Evolutionary conservation across 129 eudicot genomes (phyloP), one percentile per base, ranked within the genome.

Genomic region (Erigeron canadensis): DNA sequence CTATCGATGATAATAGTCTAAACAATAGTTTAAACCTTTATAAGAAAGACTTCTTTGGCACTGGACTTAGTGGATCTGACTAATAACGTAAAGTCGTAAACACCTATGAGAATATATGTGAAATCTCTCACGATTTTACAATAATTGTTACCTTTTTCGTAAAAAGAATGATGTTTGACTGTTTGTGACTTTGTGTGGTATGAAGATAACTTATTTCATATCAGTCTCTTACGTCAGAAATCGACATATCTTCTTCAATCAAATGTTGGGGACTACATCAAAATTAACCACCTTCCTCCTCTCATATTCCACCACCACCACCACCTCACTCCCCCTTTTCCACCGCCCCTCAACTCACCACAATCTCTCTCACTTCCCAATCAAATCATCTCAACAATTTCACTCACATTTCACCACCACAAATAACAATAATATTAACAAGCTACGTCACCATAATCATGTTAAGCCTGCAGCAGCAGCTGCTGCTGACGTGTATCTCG

Each of bases 211-310:
- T 46, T 9, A 46, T 9, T 13, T 13, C 51, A 46, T 46, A 46
- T 46, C 8, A 23, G 2, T 0, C 15, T 46, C 53, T 10, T 46
- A 11, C 10, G 15, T 15, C 10, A 28, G 34, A 28, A 28, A n/a
- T n/a, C n/a, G 1, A 0, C 13, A 11, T 21, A 38, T 9, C 4
- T 37, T 48, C 39, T 63, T 86, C 21, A 38, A 80, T 28, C 47
- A 81, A 76, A 58, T 42, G 67, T 79, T 86, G 80, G 78, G 67
- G 50, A 76, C 82, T 77, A 70, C 89, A 13, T 73, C 90, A 67
- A 82, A 23, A 76, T 81, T 61, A 56, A 46, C 82, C 89, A 38
- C 22, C 81, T 67, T 55, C 84, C 43, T 71, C 70, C 66, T 71
- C 73, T 76, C 43, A 88, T 73, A 65, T 57, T 28, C 19, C 50